These are phyloP conservation scores for Hymenoscyphus repandus DNA, from an alignment of 2,329 filamentous ascomycete species.

Conservation along the genomic window DNA sequence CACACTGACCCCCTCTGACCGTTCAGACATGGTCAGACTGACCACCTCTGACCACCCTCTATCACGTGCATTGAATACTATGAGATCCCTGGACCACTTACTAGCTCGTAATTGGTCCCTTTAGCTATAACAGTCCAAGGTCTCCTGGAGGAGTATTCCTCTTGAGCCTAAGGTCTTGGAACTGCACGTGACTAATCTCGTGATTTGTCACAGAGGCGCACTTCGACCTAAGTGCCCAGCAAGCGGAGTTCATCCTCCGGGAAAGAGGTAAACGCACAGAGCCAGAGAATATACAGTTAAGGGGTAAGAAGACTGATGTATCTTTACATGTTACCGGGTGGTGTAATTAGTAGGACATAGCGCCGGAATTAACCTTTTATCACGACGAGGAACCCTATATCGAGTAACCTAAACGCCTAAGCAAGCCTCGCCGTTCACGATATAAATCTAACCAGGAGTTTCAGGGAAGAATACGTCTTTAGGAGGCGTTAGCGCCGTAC, in stretches of 20 bases:
- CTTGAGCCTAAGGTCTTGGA: no score
- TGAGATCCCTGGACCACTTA: no score
- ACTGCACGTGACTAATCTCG: no score
- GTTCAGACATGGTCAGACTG: no score
- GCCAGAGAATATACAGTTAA: neutral
- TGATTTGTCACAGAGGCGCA: no score
- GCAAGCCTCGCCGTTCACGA: no score
- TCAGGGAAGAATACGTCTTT: neutral
- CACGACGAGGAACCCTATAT: neutral
- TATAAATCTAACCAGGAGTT: neutral
- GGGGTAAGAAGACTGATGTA: neutral
- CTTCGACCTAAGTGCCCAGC: neutral
- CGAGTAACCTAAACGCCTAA: neutral
- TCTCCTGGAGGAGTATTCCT: no score
- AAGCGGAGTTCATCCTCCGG: neutral
- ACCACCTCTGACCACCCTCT: no score
- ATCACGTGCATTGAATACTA: no score
- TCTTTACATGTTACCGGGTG: neutral
- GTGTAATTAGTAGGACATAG: neutral
- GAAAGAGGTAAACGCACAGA: neutral
- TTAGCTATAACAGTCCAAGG: no score
- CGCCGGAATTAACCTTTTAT: neutral
- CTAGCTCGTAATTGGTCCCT: no score
- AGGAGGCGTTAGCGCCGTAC: neutral
- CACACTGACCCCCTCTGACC: no score